Evolutionary conservation across 768 basidiomycete species (phyloP), one percentile per base, ranked within the genome.

Genomic region (Symmetrospora coprosmae): DNA sequence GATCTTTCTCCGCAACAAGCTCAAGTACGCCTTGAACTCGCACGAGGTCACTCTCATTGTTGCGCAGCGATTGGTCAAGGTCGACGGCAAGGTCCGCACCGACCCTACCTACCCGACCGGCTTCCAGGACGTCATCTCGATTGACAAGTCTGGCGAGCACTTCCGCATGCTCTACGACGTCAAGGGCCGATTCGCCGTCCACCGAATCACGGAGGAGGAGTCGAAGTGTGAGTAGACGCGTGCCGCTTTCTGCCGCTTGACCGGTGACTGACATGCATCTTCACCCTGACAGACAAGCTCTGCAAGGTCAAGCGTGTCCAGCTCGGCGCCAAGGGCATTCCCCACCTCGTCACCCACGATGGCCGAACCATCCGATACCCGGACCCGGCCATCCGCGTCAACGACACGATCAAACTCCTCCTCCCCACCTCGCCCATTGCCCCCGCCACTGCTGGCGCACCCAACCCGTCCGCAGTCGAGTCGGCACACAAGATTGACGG

Each of bases 321-420:
- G 65, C 77, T 97, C 67, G 94, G 94, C 63, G 79, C 81, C 67
- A 86, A 87, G 73, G 90, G 90, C 68, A 90, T 99, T 48, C 94
- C 94, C 55, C 83, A 91, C 79, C 79, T 99, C 68, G 87, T 96
- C 76, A 96, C 92, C 67, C 94, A 99, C 78, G 94, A 99, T 71
- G 94, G 94, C 52, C 89, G 94, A 73, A 99, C 94, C 66, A 97
- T 99, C 78, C 91, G 94, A 65, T 99, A 96, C 78, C 92, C 94
- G 68, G 94, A 99, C 75, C 94, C 94, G 30, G 74, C 76, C 68
- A 89, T 99, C 81, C 27, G 41, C 16, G 88, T 87, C 75, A 92
- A 97, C 80, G 94, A 97, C 77, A 89, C 90, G 51, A 82, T 97
- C 75, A 94, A 88, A 76, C 97, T 85, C 73, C 94, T 97, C 76